These are phyloP conservation scores for Tolypocladium ophioglossoides DNA, from an alignment of 2,329 filamentous ascomycete species.

Conservation along the genomic window DNA sequence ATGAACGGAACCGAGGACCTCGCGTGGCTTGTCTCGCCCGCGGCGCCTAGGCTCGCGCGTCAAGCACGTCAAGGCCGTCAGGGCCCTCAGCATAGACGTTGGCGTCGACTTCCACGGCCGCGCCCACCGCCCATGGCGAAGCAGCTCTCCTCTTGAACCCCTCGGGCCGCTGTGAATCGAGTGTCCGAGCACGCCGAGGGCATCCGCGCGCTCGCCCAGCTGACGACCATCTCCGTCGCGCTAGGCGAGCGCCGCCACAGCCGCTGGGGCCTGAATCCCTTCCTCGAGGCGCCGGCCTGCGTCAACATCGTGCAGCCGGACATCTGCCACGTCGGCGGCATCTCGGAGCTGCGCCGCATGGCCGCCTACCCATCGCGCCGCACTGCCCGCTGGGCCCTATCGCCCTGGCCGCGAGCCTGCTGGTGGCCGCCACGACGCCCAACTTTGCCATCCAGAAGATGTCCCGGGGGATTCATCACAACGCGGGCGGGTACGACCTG, in stretches of 20 bases:
- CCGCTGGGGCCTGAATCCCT: conserved; percentile 64
- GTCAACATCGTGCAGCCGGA: conserved; percentile 68
- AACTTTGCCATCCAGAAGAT: conserved; percentile 72
- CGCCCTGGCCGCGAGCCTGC: conserved; percentile 59
- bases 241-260: conserved; percentile 62
- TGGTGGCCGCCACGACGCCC: conserved; percentile 48
- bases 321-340: conserved; percentile 60
- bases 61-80: conserved; percentile 58
- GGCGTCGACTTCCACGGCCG: conserved; percentile 72
- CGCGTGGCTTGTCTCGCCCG: conserved; percentile 65
- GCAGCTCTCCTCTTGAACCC: conserved; percentile 60
- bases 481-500: conserved; percentile 54
- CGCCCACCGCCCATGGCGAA: conserved; percentile 72
- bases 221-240: conserved; percentile 44
- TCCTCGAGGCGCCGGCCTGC: conserved; percentile 53
- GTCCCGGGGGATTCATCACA: conserved; percentile 73
- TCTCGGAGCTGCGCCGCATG: conserved; percentile 60
- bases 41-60: conserved; percentile 51
- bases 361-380: conserved; percentile 58
- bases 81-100: conserved; percentile 58
- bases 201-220: conserved; percentile 23
- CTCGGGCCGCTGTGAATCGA: conserved; percentile 66
- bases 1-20: conserved; percentile 75
- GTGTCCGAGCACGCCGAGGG: conserved; percentile 57
- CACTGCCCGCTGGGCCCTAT: conserved; percentile 67